Evolutionary conservation across 306 rosid species (phyloP).

Genomic region (Heteromeles arbutifolia): DNA sequence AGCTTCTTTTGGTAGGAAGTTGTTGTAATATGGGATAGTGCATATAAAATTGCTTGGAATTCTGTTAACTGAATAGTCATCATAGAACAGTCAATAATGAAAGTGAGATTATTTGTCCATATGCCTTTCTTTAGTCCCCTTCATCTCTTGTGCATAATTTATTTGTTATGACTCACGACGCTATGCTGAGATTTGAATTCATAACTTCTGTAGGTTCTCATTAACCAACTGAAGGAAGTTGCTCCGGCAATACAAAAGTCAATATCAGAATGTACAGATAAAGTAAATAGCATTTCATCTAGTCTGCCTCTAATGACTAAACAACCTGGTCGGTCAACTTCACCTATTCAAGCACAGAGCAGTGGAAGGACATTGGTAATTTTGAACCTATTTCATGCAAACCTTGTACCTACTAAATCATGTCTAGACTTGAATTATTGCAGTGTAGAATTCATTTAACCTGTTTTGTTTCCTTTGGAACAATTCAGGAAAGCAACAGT

Average conservation of each 20-base stretch:
- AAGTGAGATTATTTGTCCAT: background rate
- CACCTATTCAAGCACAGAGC: constrained; percentile 72
- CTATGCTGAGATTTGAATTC: constrained; percentile 9
- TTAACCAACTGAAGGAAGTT: constrained; percentile 96
- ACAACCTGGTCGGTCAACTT: constrained; percentile 54
- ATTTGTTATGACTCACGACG: constrained; percentile 2
- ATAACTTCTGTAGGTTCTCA: constrained; percentile 61
- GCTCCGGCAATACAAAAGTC: constrained; percentile 92
- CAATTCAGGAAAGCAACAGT: constrained; percentile 54
- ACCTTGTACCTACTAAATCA: constrained; percentile 6
- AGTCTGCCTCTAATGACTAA: constrained; percentile 60
- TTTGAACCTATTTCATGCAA: background rate
- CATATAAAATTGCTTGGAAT: background rate
- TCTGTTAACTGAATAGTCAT: background rate
- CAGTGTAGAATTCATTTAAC: constrained; percentile 2
- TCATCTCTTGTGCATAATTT: background rate
- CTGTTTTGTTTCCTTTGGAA: constrained; percentile 7
- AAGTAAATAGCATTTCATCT: constrained; percentile 67
- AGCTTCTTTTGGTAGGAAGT: background rate
- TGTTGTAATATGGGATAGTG: background rate
- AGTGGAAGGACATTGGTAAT: constrained; percentile 76
- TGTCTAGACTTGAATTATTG: background rate
- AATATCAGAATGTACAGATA: constrained; percentile 91
- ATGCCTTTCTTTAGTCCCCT: background rate
- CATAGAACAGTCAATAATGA: background rate